phyloP scores from a whole-genome alignment of 768 basidiomycete species.

The Naematelia aurantialba region DNA sequence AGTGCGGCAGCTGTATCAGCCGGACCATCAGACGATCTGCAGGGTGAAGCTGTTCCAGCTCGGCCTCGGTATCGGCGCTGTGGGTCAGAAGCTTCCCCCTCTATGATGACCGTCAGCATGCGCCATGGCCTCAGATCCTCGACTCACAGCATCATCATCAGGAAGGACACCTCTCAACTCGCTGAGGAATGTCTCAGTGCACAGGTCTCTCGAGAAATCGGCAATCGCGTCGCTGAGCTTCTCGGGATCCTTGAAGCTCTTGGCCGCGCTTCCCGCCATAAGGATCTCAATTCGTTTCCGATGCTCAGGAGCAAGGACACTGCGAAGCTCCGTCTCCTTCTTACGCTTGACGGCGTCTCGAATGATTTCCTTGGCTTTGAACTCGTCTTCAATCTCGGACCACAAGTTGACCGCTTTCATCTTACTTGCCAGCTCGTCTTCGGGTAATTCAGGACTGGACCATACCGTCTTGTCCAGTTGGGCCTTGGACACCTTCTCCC shows the following conservation, averaged over 20 bases:
- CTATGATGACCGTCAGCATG: slow-evolving; percentile 3
- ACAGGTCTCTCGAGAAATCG: slow-evolving; percentile 79
- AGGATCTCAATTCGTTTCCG: slow-evolving; percentile 94
- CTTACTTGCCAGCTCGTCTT: slow-evolving; percentile 73
- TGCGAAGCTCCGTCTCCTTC: slow-evolving; percentile 82
- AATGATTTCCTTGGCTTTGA: slow-evolving; percentile 91
- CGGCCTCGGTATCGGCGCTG: slow-evolving; percentile 71
- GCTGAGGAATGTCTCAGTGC: slow-evolving; percentile 81
- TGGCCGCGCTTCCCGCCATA: slow-evolving; percentile 69
- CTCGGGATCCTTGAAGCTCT: slow-evolving; percentile 68
- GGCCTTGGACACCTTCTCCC: slow-evolving; percentile 94
- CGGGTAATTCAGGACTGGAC: slow-evolving; percentile 61
- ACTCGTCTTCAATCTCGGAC: slow-evolving; percentile 95
- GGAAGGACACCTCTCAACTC: slow-evolving; percentile 85
- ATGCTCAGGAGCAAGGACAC: slow-evolving; percentile 83
- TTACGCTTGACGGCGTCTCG: slow-evolving; percentile 81
- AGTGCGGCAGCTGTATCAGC: slow-evolving; percentile 85
- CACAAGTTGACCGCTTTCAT: slow-evolving; percentile 82
- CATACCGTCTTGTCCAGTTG: slow-evolving; percentile 81
- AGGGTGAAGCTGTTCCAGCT: slow-evolving; percentile 81
- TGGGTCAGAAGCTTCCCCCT: slow-evolving; percentile 52
- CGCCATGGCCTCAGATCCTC: not conserved
- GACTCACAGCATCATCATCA: slow-evolving; percentile 75
- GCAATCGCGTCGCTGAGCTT: slow-evolving; percentile 76
- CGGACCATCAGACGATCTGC: slow-evolving; percentile 97